These are phyloP conservation scores for Asterionellopsis glacialis DNA, from an alignment of 108 stramenopile genomes.

Conservation along the genomic window DNA sequence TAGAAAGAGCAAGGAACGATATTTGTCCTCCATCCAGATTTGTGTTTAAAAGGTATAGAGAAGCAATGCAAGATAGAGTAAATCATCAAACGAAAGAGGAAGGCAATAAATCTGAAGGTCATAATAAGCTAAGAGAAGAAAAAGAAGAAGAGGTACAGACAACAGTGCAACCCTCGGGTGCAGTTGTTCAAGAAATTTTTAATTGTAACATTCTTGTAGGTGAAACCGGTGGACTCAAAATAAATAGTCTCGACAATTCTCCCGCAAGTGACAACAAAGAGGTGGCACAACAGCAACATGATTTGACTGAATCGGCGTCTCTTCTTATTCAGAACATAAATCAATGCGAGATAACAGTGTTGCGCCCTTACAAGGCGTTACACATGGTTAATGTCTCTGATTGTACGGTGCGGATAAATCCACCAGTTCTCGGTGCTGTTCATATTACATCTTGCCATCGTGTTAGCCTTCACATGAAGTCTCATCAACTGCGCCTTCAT, in stretches of 20 bases:
- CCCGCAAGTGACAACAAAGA: neutral
- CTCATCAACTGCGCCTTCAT: conserved; percentile 42
- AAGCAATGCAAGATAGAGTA: conserved; percentile 10
- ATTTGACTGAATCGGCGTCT: neutral
- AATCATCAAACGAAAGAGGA: neutral
- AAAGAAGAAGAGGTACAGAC: neutral
- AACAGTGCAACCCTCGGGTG: neutral
- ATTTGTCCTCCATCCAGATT: conserved; percentile 17
- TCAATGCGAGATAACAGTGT: conserved; percentile 1
- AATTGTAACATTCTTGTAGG: neutral
- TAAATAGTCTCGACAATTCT: no score
- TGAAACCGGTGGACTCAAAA: neutral
- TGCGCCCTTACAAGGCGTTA: conserved; percentile 2
- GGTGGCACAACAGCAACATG: no score
- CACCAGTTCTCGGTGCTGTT: conserved; percentile 10
- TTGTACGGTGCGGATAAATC: neutral
- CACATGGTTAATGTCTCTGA: conserved; percentile 4
- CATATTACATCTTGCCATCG: conserved; percentile 27
- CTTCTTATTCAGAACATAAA: neutral
- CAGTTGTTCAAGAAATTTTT: neutral
- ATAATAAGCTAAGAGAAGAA: neutral
- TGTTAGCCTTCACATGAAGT: neutral
- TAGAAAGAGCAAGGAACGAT: conserved; percentile 6
- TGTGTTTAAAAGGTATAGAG: conserved; percentile 33
- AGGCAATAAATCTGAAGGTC: neutral